These are phyloP conservation scores for Dacryopinax primogenitus DNA, from an alignment of 768 basidiomycete genomes.

Conservation along the genomic window DNA sequence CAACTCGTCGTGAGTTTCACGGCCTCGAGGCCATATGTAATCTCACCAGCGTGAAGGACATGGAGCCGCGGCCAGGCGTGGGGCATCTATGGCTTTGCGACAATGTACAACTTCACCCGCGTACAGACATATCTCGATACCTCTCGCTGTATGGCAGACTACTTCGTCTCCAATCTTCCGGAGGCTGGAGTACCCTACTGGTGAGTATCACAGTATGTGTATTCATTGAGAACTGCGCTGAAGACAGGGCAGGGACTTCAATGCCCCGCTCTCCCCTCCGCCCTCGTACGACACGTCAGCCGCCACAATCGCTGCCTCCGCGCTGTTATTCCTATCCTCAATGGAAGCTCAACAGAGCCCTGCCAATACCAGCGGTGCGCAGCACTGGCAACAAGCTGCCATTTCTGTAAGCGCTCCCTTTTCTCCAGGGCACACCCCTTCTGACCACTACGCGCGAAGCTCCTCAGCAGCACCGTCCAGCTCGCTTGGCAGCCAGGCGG, in stretches of 20 bases:
- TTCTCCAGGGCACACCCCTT: not conserved
- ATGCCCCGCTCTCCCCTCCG: conserved; percentile 43
- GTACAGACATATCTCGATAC: conserved; percentile 44
- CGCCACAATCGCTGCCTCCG: conserved; percentile 48
- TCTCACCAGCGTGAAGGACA: conserved; percentile 34
- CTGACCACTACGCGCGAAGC: conserved; percentile 20
- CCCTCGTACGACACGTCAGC: conserved; percentile 59
- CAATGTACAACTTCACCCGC: conserved; percentile 52
- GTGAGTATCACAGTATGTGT: conserved; percentile 26
- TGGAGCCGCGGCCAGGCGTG: conserved; percentile 66
- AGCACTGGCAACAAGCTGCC: conserved; percentile 38
- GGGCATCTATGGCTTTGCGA: conserved; percentile 58
- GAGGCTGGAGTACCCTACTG: conserved; percentile 54
- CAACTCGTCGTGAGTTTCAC: conserved; percentile 24
- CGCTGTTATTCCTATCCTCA: conserved; percentile 43
- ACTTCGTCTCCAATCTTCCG: conserved; percentile 50
- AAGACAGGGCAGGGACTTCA: conserved; percentile 46
- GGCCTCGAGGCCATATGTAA: no score
- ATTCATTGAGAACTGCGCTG: conserved; percentile 3
- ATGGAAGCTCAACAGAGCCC: conserved; percentile 28
- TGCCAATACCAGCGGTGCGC: conserved; percentile 23
- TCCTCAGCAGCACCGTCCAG: conserved; percentile 37
- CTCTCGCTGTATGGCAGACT: conserved; percentile 43
- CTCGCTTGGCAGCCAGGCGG: conserved; percentile 42
- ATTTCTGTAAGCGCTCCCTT: conserved; percentile 30